Conservation (phyloP, 2,329 filamentous ascomycete genomes). For the Xylariaceae sp. region DNA sequence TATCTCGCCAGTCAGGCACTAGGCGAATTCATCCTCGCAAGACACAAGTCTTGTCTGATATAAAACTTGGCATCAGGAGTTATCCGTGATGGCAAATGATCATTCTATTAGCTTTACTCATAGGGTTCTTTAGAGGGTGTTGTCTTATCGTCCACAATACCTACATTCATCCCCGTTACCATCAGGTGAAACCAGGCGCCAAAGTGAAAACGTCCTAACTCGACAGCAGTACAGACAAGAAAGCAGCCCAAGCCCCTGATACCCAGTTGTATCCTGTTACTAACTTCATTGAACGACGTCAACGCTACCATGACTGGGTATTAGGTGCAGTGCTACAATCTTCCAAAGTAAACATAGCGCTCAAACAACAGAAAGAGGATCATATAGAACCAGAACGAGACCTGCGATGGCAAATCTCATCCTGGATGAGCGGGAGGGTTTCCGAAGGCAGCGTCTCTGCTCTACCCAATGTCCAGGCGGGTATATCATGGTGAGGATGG, state of each 20-base stretch:
- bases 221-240: neutral
- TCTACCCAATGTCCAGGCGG: neutral
- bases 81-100: too few relatives aligned
- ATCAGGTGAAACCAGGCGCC: too few relatives aligned
- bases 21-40: too few relatives aligned
- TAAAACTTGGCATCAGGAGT: too few relatives aligned
- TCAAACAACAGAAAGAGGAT: neutral
- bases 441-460: conserved; percentile 10
- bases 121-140: too few relatives aligned
- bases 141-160: too few relatives aligned
- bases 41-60: too few relatives aligned
- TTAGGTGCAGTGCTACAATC: neutral
- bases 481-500: neutral
- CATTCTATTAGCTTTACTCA: too few relatives aligned
- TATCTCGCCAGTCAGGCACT: too few relatives aligned
- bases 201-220: neutral
- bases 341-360: neutral
- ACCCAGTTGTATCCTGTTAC: neutral
- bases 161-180: too few relatives aligned
- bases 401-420: conserved; percentile 5
- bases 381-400: conserved; percentile 17
- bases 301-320: neutral
- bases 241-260: neutral
- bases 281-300: neutral
- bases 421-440: conserved; percentile 5